These are phyloP conservation scores for Xylaria polymorpha DNA, from an alignment of 2,329 filamentous ascomycete species.

Conservation along the genomic window DNA sequence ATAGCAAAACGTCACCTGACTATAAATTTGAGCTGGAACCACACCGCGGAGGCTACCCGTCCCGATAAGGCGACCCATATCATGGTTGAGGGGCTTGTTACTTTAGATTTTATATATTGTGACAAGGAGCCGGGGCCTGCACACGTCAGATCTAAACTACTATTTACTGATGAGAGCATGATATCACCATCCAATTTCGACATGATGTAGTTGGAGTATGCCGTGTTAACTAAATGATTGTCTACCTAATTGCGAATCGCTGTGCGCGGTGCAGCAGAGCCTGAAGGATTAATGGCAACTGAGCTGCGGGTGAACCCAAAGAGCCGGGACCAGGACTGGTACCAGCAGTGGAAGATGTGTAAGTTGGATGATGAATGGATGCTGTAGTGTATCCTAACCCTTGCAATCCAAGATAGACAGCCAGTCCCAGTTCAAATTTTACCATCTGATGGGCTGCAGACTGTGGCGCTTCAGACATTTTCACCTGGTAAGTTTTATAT, in stretches of 20 bases:
- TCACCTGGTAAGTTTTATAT: conserved; percentile 24
- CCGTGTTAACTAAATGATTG: not conserved
- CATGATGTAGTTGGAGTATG: not conserved
- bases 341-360: not conserved
- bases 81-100: not conserved
- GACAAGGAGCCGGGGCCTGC: not conserved
- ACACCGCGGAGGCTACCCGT: conserved; percentile 25
- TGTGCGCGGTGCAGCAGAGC: conserved; percentile 1
- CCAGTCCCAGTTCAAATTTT: conserved; percentile 21
- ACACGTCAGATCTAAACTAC: not conserved
- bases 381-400: conserved; percentile 12
- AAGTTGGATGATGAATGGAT: not conserved
- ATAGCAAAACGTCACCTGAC: conserved; percentile 35
- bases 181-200: not conserved
- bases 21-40: conserved; percentile 26
- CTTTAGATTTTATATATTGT: not conserved
- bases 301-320: conserved; percentile 27
- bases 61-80: conserved; percentile 19
- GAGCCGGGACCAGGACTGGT: conserved; percentile 22
- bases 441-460: conserved; percentile 21
- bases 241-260: conserved; percentile 13
- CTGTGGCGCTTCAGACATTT: conserved; percentile 24
- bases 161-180: not conserved
- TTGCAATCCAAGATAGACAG: conserved; percentile 15
- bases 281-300: conserved; percentile 3